A percentile compares a stretch with the other conserved stretches of the same genome.
phyloP scores from a whole-genome alignment of 345 rosid species.

The Crucihimalaya himalaica region DNA sequence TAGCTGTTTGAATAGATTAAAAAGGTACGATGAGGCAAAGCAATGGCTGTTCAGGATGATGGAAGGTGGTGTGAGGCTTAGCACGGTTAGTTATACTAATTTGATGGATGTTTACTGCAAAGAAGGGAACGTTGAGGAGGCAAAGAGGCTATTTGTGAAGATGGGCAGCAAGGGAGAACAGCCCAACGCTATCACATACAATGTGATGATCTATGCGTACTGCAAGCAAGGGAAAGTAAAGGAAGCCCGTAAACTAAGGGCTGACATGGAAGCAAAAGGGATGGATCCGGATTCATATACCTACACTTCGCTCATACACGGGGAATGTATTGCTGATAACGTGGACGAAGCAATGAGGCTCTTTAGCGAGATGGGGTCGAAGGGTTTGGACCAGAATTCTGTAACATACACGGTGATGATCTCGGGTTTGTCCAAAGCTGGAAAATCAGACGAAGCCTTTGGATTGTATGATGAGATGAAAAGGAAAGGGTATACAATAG shows the following conservation, averaged over 20 bases:
- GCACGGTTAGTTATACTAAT: conserved; percentile 62
- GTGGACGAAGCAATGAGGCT: conserved; percentile 68
- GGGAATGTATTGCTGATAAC: conserved; percentile 67
- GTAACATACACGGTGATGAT: conserved; percentile 69
- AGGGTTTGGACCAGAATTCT: conserved; percentile 51
- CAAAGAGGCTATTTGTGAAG: conserved; percentile 60
- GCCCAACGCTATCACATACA: conserved; percentile 62
- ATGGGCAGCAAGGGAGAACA: conserved; percentile 56
- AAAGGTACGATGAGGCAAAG: conserved; percentile 71
- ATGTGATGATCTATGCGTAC: conserved; percentile 67
- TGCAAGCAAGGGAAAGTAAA: conserved; percentile 64
- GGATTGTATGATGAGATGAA: conserved; percentile 70
- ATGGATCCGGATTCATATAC: conserved; percentile 60
- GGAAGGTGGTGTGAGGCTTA: conserved; percentile 53
- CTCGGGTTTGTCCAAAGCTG: conserved; percentile 68
- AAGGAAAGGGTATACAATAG: conserved; percentile 58
- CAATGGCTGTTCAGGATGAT: conserved; percentile 56
- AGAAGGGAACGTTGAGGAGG: conserved; percentile 81
- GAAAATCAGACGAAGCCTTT: conserved; percentile 83
- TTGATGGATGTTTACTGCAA: conserved; percentile 75
- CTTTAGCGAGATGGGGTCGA: conserved; percentile 53
- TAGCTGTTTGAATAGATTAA: conserved; percentile 55
- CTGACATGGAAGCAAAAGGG: conserved; percentile 59
- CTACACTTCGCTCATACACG: conserved; percentile 72
- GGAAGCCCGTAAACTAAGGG: conserved; percentile 63